Evolutionary conservation across 805 yeast genomes (phyloP), one percentile per base, ranked within the genome.

Genomic region (Wickerhamomyces tratensis): DNA sequence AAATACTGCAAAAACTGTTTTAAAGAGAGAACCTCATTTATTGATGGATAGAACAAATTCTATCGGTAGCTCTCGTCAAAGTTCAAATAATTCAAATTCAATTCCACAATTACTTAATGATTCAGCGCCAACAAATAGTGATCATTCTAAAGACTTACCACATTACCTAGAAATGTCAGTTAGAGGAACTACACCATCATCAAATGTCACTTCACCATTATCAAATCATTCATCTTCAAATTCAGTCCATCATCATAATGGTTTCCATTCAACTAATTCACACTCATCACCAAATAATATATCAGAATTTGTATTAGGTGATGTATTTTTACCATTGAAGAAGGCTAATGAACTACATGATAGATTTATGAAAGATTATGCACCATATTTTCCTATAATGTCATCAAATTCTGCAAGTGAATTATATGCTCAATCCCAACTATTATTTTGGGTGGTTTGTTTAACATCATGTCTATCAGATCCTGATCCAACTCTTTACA

Each of bases 361-460:
- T 38, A 65, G 78, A 26, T 89, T 89, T 56, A 71, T 84, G 47
- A 61, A 62, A 7, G 74, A 79, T 43, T 82, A 80, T 53, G 64
- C 85, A 25, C 94, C 95, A 0, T 82, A 72, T 51, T 67, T 88
- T 52, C 96, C 96, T 2, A 84, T 89, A 11, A 66, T 89, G 57
- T 72, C 79, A 29, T 78, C 94, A 0, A 66, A 71, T 37, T 71
- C 76, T 38, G 89, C 94, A 4, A 71, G 79, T 0, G 93, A 85
- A 56, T 71, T 89, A 20, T 86, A 86, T 59, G 73, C 82, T 14
- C 93, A 86, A 54, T 85, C 95, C 0, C 91, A 85, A 54, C 67
- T 88, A 25, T 66, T 89, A 41, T 89, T 89, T 57, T 89, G 97
- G 97, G 76, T 95, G 0, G 91, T 88, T 3, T 83, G 86, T 68